A percentile compares a stretch with the other conserved stretches of the same genome.
These are phyloP conservation scores for Ceratocystis cubensis DNA, from an alignment of 2,329 filamentous ascomycete species.

Conservation along the genomic window DNA sequence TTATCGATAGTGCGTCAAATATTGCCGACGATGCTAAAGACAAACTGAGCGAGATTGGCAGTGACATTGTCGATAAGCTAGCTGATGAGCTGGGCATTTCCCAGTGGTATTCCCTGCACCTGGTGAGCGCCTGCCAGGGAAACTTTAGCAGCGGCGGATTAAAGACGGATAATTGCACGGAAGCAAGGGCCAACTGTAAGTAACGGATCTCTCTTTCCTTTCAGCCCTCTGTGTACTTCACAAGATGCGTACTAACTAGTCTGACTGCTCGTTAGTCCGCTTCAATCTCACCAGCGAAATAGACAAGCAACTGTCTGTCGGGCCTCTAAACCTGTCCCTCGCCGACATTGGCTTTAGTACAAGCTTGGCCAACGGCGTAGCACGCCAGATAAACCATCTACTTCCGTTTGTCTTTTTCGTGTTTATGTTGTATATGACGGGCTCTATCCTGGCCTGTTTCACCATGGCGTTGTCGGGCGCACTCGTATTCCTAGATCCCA, in stretches of 20 bases:
- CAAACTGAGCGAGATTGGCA: slow-evolving; percentile 26
- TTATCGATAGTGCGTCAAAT: slow-evolving; percentile 22
- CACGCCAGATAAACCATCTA: slow-evolving; percentile 37
- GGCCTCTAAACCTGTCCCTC: slow-evolving; percentile 35
- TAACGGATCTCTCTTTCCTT: slow-evolving; percentile 4
- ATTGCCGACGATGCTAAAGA: slow-evolving; percentile 23
- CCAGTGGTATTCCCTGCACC: slow-evolving; percentile 41
- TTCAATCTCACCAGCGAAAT: slow-evolving; percentile 39
- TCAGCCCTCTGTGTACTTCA: background rate
- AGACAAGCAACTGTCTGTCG: slow-evolving; percentile 35
- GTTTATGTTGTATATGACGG: slow-evolving; percentile 38
- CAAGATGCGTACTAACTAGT: background rate
- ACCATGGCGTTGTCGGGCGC: slow-evolving; percentile 29
- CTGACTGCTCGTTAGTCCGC: slow-evolving; percentile 23
- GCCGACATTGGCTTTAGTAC: slow-evolving; percentile 35
- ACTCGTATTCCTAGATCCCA: slow-evolving; percentile 11
- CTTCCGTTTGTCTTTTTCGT: slow-evolving; percentile 38
- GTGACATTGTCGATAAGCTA: slow-evolving; percentile 31
- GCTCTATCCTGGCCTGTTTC: slow-evolving; percentile 32
- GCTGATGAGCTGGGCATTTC: slow-evolving; percentile 36
- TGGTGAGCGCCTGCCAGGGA: slow-evolving; percentile 38
- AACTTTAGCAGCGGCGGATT: slow-evolving; percentile 32
- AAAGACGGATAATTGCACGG: slow-evolving; percentile 36
- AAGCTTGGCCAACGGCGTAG: slow-evolving; percentile 27
- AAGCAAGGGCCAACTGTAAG: slow-evolving; percentile 31